These are phyloP conservation scores for Blastobotrys arbuscula DNA, from an alignment of 1,139 yeast species.

Conservation along the genomic window DNA sequence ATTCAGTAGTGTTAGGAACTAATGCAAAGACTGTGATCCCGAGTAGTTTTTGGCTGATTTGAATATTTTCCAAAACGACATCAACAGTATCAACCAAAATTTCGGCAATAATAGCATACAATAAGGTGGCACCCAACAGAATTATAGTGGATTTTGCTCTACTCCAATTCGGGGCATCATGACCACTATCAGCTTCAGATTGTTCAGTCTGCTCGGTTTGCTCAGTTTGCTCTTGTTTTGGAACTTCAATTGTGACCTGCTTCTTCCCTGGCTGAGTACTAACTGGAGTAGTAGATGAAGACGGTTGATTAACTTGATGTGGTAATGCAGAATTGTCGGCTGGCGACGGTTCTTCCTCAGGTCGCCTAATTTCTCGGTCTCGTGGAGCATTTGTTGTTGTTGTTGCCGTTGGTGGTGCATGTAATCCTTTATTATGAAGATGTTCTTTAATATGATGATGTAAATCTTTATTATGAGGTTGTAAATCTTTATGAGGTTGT, in stretches of 20 bases:
- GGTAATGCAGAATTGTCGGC: neutral
- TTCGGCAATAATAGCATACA: conserved; percentile 93
- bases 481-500: conserved; percentile 8
- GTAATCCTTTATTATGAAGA: no score
- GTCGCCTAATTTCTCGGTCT: neutral
- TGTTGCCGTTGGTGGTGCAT: neutral
- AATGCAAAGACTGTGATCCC: conserved; percentile 93
- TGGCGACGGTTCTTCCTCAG: neutral
- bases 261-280: conserved; percentile 6
- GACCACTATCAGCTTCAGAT: conserved; percentile 50
- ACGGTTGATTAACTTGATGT: neutral
- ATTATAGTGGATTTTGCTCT: conserved; percentile 80
- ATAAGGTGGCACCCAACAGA: conserved; percentile 71
- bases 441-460: neutral
- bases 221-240: conserved; percentile 9
- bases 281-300: no score
- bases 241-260: conserved; percentile 17
- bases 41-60: conserved; percentile 81
- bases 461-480: neutral
- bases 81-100: conserved; percentile 92
- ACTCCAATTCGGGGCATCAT: conserved; percentile 98
- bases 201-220: neutral
- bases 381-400: neutral
- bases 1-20: conserved; percentile 96
- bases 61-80: conserved; percentile 67